These are phyloP conservation scores for Trichoderma koningiopsis DNA, from an alignment of 2,329 filamentous ascomycete genomes.

Conservation along the genomic window DNA sequence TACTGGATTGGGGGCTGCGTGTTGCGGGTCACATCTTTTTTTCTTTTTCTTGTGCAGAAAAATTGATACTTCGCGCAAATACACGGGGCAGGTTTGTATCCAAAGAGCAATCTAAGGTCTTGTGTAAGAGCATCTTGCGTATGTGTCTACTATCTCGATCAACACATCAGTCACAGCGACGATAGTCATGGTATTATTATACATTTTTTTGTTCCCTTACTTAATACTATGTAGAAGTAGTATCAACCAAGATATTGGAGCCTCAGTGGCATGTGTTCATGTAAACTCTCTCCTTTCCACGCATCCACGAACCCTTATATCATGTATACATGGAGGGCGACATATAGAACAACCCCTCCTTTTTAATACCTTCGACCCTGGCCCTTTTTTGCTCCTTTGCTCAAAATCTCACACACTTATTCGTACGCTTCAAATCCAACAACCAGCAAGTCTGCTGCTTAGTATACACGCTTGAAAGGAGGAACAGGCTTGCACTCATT, in stretches of 20 bases:
- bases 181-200: neutral
- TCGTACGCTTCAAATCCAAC: conserved; percentile 6
- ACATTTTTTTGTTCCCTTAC: neutral
- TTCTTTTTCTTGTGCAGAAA: too few species aligned
- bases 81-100: neutral
- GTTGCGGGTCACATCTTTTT: too few species aligned
- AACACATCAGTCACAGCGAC: neutral
- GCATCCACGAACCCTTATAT: neutral
- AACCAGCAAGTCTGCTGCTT: conserved; percentile 40
- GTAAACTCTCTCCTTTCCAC: neutral
- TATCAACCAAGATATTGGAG: neutral
- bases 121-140: neutral
- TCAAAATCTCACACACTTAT: conserved; percentile 9
- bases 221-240: conserved; percentile 11
- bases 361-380: neutral
- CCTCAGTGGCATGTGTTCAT: neutral
- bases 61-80: neutral
- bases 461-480: conserved; percentile 94
- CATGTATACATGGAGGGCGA: neutral
- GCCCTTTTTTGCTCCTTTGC: conserved; percentile 2
- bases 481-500: conserved; percentile 94
- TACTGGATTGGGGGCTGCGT: neutral
- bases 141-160: neutral
- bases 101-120: neutral
- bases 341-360: neutral